Conservation (phyloP, 1,139 yeast species). For the Fermentozyma sake region DNA sequence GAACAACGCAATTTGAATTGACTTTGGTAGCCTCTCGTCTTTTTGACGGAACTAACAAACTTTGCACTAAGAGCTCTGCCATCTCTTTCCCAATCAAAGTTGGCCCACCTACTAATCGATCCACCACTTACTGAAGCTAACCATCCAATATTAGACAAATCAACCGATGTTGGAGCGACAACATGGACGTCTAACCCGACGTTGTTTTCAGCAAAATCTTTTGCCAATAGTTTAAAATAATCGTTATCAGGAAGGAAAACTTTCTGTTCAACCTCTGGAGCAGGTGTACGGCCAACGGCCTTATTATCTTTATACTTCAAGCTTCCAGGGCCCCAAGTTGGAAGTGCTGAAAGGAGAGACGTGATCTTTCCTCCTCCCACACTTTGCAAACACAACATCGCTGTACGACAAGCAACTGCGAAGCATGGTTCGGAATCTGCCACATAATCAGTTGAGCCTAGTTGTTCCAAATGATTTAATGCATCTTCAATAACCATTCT, state of each 20-base stretch:
- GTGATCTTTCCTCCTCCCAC: slow-evolving; percentile 81
- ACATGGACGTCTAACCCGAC: slow-evolving; percentile 78
- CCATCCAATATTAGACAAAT: slow-evolving; percentile 68
- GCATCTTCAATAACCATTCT: slow-evolving; percentile 62
- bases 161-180: slow-evolving; percentile 63
- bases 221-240: slow-evolving; percentile 59
- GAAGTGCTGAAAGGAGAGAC: slow-evolving; percentile 62
- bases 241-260: slow-evolving; percentile 57
- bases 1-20: slow-evolving; percentile 85
- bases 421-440: slow-evolving; percentile 68
- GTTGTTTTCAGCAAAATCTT: slow-evolving; percentile 52
- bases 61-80: slow-evolving; percentile 63
- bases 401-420: slow-evolving; percentile 75
- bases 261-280: slow-evolving; percentile 52
- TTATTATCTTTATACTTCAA: slow-evolving; percentile 49
- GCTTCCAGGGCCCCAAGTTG: slow-evolving; percentile 85
- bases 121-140: slow-evolving; percentile 77
- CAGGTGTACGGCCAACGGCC: slow-evolving; percentile 30
- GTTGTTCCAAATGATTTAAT: slow-evolving; percentile 53
- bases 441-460: slow-evolving; percentile 32
- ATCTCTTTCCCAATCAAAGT: slow-evolving; percentile 68
- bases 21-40: slow-evolving; percentile 68
- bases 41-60: slow-evolving; percentile 44
- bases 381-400: slow-evolving; percentile 56
- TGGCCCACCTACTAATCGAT: slow-evolving; percentile 55